Evolutionary conservation across 345 rosid species (phyloP), one percentile per base, ranked within the genome.

Genomic region (Salix arbutifolia): DNA sequence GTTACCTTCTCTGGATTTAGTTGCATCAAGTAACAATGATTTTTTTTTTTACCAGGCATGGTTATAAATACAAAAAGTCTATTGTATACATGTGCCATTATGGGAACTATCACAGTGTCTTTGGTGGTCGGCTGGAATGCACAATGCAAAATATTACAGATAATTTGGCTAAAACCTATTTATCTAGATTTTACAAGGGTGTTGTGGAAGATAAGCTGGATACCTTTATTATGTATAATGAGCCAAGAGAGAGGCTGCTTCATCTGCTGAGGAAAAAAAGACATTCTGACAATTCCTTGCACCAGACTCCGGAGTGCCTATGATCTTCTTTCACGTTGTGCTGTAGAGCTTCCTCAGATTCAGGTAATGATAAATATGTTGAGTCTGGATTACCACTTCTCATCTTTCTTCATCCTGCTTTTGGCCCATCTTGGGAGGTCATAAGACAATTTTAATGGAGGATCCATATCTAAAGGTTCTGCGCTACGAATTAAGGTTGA

Each of bases 101-200:
- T n/a, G n/a, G n/a, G n/a, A n/a, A n/a, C n/a, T n/a, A n/a, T n/a
- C n/a, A n/a, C 75, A 95, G 97, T 78, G 88, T 93, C 74, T 73
- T 81, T 72, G 99, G 99, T 81, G 97, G 97, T 68, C 89, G 97
- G 85, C 87, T 95, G 80, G 99, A 95, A 83, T 95, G 97, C 88
- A 93, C 97, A 9, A 93, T 95, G 99, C 97, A 95, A 85, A 95
- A 95, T 86, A 90, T 91, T 87, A 96, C 97, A 5, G 97, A 95
- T 77, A 90, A 85, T 83, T 91, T 95, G 81, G 78, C 76, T 26
- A 95, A 88, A 82, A 78, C 86, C 21, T 90, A 87, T 84, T 38
- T 82, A 65, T 93, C 96, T n/a, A 28, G 35, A 33, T 33, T 33
- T 33, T 33, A 33, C 35, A 33, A 33, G 35, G 35, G 5, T 33